Base-by-base conservation (phyloP, 192 early-diverging fungal species). In the Podila clonocystis region DNA sequence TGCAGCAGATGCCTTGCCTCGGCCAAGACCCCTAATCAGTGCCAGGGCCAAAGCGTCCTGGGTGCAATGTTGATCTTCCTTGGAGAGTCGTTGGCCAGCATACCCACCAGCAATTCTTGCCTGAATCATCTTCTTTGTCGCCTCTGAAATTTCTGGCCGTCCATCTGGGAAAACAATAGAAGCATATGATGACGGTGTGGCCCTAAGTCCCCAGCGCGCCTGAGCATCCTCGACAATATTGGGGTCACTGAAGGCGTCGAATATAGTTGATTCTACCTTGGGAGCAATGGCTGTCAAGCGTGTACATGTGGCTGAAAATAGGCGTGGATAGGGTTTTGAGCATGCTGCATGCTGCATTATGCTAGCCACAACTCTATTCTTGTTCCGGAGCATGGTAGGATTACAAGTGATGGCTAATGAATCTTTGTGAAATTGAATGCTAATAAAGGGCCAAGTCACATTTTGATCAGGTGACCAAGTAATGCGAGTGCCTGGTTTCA, bases 121-220 rank as follows among this genome's bases (percentile, higher is more conserved):
- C 9, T 58, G 36, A 12, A 36, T 34, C 36, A 63, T 36, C 30
- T 24, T 64, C 31, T 20, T 55, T 7, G 65, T 79, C 24, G 62
- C 4, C 12, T 79, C 41, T 5, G 15, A 22, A 24, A 79, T 68
- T 30, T 67, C 70, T 3, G 65, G 41, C 12, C 76, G 63, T 1
- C 76, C 76, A 1, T 58, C 5, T 4, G 65, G 76, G 24, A 49
- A 71, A 8, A 79, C 61, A 15, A 79, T 58, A 13, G 52, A 20
- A 45, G 70, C 60, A 20, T n/a, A 63, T 9, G n/a, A 9, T 5
- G 52, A 28, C 6, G 63, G 19, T 17, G 41, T 28, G 3, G 66
- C 7, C 9, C 20, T 66, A 8, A 72, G 24, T 0, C 60, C 70
- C 76, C 76, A 79, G 4, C 69, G 76, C 15, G 33, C 38, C 24